phyloP scores from a whole-genome alignment of 2,329 filamentous ascomycete genomes.

The Botryosphaeria dothidea region DNA sequence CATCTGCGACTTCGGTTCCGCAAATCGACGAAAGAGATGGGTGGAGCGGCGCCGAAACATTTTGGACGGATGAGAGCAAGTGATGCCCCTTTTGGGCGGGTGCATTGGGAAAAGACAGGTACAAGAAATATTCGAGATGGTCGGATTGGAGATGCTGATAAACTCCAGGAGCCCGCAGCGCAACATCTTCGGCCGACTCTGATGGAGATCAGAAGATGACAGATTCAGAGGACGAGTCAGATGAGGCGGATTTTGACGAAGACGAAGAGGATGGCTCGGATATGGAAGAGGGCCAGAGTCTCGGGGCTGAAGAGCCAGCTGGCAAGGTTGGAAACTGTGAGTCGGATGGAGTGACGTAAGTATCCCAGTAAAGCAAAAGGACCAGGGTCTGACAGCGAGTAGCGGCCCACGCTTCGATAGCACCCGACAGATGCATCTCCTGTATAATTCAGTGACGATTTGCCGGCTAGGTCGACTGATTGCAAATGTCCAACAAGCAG shows the following conservation, averaged over 20 bases:
- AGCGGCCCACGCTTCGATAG: not conserved
- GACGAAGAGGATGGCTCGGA: not conserved
- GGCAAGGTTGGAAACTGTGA: not conserved
- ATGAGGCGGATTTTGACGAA: not conserved
- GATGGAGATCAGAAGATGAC: not conserved
- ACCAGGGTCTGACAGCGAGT: not conserved
- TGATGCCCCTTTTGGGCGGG: not conserved
- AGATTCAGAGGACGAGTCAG: not conserved
- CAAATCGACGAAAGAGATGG: not conserved
- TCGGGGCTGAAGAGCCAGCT: not conserved
- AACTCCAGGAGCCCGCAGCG: not conserved
- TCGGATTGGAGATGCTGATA: not conserved
- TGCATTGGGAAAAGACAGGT: constrained; percentile 3
- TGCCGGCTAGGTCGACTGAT: not conserved
- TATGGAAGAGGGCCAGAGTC: not conserved
- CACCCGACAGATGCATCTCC: not conserved
- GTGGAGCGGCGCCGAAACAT: not conserved
- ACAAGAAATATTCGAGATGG: not conserved
- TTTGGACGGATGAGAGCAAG: not conserved
- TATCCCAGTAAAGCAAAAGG: not conserved
- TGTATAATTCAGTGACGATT: not conserved
- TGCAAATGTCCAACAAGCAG: not conserved
- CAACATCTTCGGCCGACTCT: not conserved
- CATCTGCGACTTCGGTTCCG: not conserved
- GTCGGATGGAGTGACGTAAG: not conserved